Evolutionary conservation across 192 early-diverging fungal genomes (phyloP).

Genomic region (Coemansia sp.): DNA sequence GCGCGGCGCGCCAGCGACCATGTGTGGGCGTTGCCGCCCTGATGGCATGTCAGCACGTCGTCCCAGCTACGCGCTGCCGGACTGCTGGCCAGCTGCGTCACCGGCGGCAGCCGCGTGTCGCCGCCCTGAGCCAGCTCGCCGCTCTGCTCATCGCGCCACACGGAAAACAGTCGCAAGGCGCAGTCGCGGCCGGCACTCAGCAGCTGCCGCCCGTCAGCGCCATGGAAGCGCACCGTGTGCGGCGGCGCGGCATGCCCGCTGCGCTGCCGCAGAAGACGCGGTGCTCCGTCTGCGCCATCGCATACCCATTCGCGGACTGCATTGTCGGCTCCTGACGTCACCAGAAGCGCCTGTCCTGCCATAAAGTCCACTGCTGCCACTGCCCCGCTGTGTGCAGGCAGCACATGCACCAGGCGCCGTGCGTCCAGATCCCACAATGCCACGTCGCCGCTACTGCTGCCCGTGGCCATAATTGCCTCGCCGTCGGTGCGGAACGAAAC

Average conservation of each 20-base stretch:
- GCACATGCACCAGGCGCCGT: constrained; percentile 67
- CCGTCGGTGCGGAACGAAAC: constrained; percentile 91
- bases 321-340: constrained; percentile 89
- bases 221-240: constrained; percentile 75
- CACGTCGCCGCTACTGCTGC: constrained; percentile 82
- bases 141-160: constrained; percentile 80
- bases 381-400: constrained; percentile 81
- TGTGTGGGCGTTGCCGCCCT: constrained; percentile 71
- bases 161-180: constrained; percentile 76
- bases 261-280: constrained; percentile 78
- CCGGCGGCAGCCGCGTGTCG: constrained; percentile 69
- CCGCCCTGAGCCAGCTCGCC: constrained; percentile 80
- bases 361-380: constrained; percentile 80
- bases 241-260: constrained; percentile 88
- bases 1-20: constrained; percentile 81
- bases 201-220: constrained; percentile 66
- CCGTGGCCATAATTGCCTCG: constrained; percentile 84
- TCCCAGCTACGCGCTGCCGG: constrained; percentile 79
- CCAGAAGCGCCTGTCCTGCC: constrained; percentile 76
- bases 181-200: constrained; percentile 82
- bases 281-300: constrained; percentile 75
- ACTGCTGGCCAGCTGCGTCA: constrained; percentile 71
- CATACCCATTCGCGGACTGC: constrained; percentile 96
- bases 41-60: constrained; percentile 86
- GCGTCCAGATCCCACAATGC: constrained; percentile 90